Conservation (phyloP, 257 asterid genomes). For the Sherardia arvensis region DNA sequence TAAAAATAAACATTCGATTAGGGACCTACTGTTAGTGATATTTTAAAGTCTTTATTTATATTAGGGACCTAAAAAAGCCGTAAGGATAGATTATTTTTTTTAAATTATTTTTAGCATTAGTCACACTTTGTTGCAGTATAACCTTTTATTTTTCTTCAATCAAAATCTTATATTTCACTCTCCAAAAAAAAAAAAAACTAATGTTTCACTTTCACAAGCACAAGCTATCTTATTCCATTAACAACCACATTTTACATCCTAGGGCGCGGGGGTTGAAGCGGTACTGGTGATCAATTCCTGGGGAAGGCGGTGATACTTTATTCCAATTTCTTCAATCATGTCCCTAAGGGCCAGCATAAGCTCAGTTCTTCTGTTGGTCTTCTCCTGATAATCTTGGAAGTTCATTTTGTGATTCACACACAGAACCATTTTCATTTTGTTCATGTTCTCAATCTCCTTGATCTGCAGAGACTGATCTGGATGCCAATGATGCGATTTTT, state of each 20-base stretch:
- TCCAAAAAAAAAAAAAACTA: background rate
- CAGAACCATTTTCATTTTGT: constrained; percentile 21
- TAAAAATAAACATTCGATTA: no score
- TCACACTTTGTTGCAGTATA: no score
- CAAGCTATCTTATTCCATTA: background rate
- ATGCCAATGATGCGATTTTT: constrained; percentile 12
- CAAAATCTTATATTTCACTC: background rate
- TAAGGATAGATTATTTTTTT: no score
- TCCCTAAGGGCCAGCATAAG: constrained; percentile 12
- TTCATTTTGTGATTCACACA: constrained; percentile 15
- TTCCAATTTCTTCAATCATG: constrained; percentile 8
- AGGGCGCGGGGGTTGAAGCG: background rate
- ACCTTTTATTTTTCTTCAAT: no score
- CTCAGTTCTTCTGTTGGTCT: constrained; percentile 14
- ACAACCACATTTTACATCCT: background rate
- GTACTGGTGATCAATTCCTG: constrained; percentile 9
- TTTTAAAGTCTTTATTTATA: no score
- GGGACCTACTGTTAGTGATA: no score
- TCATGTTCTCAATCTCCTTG: constrained; percentile 18
- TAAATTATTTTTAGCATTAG: no score
- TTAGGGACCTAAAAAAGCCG: no score
- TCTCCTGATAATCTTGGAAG: constrained; percentile 15
- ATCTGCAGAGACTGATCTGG: constrained; percentile 16
- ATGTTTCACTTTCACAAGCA: background rate
- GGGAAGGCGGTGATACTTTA: constrained; percentile 19